Conservation (phyloP, 768 basidiomycete species). For the Rhizopogon vulgaris region DNA sequence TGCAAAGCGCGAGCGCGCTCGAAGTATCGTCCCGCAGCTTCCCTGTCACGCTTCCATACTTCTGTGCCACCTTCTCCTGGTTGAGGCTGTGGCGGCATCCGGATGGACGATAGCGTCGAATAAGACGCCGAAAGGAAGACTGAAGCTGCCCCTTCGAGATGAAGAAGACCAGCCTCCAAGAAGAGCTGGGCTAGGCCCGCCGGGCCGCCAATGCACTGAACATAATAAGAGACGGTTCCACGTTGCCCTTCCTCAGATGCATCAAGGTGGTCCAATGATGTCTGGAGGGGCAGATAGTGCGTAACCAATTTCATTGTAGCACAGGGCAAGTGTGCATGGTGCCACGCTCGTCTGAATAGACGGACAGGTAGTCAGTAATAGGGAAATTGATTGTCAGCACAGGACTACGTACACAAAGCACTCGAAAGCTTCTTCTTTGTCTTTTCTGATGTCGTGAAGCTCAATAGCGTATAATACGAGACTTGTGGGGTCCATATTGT, state of each 20-base stretch:
- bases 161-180: constrained; percentile 70
- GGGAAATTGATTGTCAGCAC: background rate
- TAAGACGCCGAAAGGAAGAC: constrained; percentile 68
- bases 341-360: constrained; percentile 67
- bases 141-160: constrained; percentile 76
- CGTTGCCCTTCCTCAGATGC: constrained; percentile 33
- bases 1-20: constrained; percentile 58
- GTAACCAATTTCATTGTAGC: constrained; percentile 74
- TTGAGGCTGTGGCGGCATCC: constrained; percentile 50
- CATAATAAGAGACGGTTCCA: constrained; percentile 55
- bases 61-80: constrained; percentile 54
- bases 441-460: constrained; percentile 65
- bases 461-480: constrained; percentile 67
- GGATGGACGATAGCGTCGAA: constrained; percentile 72
- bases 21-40: constrained; percentile 65
- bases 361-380: constrained; percentile 4
- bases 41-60: constrained; percentile 71
- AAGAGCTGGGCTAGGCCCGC: constrained; percentile 68
- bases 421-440: constrained; percentile 76
- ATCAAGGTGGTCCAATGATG: constrained; percentile 31
- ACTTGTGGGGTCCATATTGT: constrained; percentile 86
- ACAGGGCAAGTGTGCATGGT: constrained; percentile 66
- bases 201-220: constrained; percentile 62
- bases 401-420: constrained; percentile 58
- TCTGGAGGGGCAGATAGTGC: constrained; percentile 60